Conservation (phyloP, 2,329 filamentous ascomycete genomes). For the Trichoderma semiorbis region DNA sequence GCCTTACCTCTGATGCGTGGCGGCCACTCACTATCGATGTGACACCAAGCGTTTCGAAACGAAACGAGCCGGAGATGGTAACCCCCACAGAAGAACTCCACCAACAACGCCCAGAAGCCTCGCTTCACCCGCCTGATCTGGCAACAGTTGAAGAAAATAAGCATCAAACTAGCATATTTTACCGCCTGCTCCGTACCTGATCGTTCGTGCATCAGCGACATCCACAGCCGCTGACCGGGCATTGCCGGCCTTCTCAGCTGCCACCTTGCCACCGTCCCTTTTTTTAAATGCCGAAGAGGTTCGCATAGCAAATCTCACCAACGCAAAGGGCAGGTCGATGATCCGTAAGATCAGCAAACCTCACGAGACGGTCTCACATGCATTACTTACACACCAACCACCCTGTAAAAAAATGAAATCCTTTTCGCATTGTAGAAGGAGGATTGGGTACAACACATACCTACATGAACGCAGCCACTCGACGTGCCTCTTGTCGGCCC, state of each 20-base stretch:
- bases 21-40: neutral
- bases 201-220: neutral
- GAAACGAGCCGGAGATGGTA: neutral
- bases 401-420: neutral
- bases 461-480: neutral
- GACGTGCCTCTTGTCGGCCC: neutral
- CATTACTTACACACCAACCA: neutral
- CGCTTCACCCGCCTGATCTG: neutral
- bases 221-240: neutral
- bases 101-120: neutral
- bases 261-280: neutral
- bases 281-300: neutral
- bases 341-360: neutral
- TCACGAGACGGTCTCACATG: neutral
- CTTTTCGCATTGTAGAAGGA: neutral
- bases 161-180: neutral
- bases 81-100: neutral
- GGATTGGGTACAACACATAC: neutral
- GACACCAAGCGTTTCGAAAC: constrained; percentile 12
- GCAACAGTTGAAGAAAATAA: neutral
- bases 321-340: constrained; percentile 13
- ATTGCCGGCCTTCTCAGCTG: neutral
- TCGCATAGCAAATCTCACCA: neutral
- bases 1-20: neutral
- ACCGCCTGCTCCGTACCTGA: neutral